These are phyloP conservation scores for Ascomycota sp. DNA, from an alignment of 2,329 filamentous ascomycete species.

Conservation along the genomic window DNA sequence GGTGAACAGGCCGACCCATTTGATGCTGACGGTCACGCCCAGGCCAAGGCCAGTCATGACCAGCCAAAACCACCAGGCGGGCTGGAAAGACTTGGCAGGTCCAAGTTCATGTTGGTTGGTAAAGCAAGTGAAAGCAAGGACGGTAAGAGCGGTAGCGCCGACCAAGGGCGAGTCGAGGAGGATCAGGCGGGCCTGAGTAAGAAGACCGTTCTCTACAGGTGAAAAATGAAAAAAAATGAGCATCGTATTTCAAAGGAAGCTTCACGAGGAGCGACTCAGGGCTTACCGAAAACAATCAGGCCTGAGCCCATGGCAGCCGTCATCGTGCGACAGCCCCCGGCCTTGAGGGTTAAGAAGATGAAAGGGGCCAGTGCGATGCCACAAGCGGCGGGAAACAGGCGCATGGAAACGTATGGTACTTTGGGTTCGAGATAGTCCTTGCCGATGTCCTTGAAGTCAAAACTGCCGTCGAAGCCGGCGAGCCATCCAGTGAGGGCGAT, in stretches of 20 bases:
- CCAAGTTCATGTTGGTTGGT: conserved; percentile 93
- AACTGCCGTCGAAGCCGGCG: conserved; percentile 82
- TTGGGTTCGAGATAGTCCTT: conserved; percentile 91
- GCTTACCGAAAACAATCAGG: conserved; percentile 74
- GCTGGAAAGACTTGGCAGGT: conserved; percentile 64
- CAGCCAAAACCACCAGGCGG: conserved; percentile 97
- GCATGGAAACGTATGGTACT: conserved; percentile 95
- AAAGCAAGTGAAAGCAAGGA: conserved; percentile 75
- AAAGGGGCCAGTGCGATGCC: conserved; percentile 73
- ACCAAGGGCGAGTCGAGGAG: conserved; percentile 88
- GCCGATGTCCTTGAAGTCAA: conserved; percentile 98
- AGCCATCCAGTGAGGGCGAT: conserved; percentile 88
- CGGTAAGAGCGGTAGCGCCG: conserved; percentile 79
- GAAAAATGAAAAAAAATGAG: neutral
- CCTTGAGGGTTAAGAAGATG: conserved; percentile 89
- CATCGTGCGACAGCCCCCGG: conserved; percentile 65
- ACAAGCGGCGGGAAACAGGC: conserved; percentile 71
- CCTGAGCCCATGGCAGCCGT: conserved; percentile 66
- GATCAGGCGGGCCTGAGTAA: conserved; percentile 87
- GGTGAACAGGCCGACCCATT: conserved; percentile 97
- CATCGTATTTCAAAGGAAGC: too few species aligned
- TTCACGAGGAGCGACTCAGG: neutral
- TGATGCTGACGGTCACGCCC: conserved; percentile 81
- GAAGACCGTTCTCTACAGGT: conserved; percentile 63
- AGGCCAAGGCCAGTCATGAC: conserved; percentile 65